These are phyloP conservation scores for Apiospora kogelbergensis DNA, from an alignment of 2,329 filamentous ascomycete genomes.

Conservation along the genomic window DNA sequence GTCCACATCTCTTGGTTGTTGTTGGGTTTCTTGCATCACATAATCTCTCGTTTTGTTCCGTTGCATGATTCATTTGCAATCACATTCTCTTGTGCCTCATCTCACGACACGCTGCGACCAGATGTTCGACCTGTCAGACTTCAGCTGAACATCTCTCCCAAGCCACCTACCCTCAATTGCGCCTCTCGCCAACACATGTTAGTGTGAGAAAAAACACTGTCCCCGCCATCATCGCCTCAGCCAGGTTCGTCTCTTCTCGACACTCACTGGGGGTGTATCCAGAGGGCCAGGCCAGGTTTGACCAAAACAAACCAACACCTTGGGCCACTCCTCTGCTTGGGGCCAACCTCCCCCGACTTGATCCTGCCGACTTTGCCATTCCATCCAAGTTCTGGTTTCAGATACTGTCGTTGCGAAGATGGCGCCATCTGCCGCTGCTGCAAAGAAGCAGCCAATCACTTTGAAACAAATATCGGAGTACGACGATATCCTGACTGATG, in stretches of 20 bases:
- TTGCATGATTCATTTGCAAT: not conserved
- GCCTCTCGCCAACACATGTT: not conserved
- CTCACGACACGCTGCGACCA: not conserved
- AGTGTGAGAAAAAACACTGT: not conserved
- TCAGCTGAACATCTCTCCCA: not conserved
- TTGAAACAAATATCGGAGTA: slow-evolving; percentile 86
- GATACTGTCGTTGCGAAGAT: not conserved
- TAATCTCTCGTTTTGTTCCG: not conserved
- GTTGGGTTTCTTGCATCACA: not conserved
- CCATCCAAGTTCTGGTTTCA: not conserved
- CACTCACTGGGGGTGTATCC: not conserved
- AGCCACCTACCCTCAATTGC: not conserved
- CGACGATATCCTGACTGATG: slow-evolving; percentile 94
- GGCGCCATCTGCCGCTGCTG: slow-evolving; percentile 30
- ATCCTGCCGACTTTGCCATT: not conserved
- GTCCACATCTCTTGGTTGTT: not conserved
- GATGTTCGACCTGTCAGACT: not conserved
- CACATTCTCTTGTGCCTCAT: slow-evolving; percentile 5
- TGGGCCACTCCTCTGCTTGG: not conserved
- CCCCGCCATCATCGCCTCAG: not conserved
- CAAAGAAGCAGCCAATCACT: slow-evolving; percentile 73
- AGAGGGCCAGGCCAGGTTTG: not conserved
- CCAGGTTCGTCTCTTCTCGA: not conserved
- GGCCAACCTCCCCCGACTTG: not conserved
- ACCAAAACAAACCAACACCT: not conserved